Evolutionary conservation across 1,284 basidiomycete species (phyloP).

Genomic region (Lentinus polychrous): DNA sequence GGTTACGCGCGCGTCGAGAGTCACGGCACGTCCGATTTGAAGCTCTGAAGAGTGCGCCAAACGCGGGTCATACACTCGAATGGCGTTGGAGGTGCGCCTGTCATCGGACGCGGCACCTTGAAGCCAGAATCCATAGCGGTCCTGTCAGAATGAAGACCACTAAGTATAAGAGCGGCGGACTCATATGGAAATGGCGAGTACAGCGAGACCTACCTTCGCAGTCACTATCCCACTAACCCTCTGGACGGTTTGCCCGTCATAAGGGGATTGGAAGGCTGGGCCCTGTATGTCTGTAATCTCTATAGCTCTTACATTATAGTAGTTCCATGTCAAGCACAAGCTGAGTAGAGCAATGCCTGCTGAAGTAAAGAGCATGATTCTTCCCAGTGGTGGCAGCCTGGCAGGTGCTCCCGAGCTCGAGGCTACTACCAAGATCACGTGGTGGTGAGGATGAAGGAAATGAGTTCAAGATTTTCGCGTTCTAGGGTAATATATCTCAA

Average conservation of each 20-base stretch:
- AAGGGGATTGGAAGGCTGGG: slow-evolving; percentile 2
- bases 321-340: too few relatives aligned
- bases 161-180: too few relatives aligned
- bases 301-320: not conserved
- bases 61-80: slow-evolving; percentile 43
- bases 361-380: too few relatives aligned
- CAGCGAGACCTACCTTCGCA: slow-evolving; percentile 30
- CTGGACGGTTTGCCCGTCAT: slow-evolving; percentile 2
- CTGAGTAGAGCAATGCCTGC: too few relatives aligned
- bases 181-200: not conserved
- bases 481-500: too few relatives aligned
- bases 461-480: too few relatives aligned
- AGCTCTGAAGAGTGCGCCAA: slow-evolving; percentile 29
- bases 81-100: slow-evolving; percentile 42
- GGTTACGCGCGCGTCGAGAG: slow-evolving; percentile 38
- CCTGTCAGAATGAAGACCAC: slow-evolving; percentile 24
- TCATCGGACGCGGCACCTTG: slow-evolving; percentile 38
- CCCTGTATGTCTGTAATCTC: slow-evolving; percentile 7
- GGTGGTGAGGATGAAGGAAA: too few relatives aligned
- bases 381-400: too few relatives aligned
- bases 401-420: too few relatives aligned
- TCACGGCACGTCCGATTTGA: slow-evolving; percentile 42
- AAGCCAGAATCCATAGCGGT: slow-evolving; percentile 48
- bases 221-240: slow-evolving; percentile 5
- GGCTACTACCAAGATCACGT: too few relatives aligned